Base-by-base conservation (phyloP, 768 basidiomycete species). In the Cytidiella melzeri region DNA sequence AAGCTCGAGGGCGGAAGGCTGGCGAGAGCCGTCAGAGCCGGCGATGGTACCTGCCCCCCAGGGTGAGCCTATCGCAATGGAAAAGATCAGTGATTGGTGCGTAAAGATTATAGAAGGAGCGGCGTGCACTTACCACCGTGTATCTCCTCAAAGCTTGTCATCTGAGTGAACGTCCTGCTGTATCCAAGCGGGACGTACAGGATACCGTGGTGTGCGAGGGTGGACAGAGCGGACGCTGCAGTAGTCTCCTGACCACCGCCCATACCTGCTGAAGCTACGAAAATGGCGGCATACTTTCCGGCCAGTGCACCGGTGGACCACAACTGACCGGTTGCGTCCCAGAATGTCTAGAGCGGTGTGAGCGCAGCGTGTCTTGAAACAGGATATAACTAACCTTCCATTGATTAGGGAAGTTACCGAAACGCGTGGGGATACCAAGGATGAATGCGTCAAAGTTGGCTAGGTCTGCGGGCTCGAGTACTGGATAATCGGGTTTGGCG, bases 391-490 rank as follows among this genome's bases (percentile, higher is more conserved):
- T 5, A 43, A 79, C 82, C 77, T 86, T 87, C 81, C 83, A 86
- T 60, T 93, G 91, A 1, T 72, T 86, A 37, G 90, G 79, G 67
- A 87, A 84, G 60, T 77, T 83, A 38, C 91, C 91, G 68, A 79
- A 94, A 57, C 91, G 84, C 27, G 86, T 87, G 43, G 84, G 84
- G 47, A 89, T 73, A 52, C 88, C 91, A 50, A 92, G 74, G 54
- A 94, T 56, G 75, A 79, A 84, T 9, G 80, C 90, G 61, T 95
- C 88, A 61, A 77, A 86, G 13, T 72, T 52, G n/a, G 70, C 53
- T 45, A 94, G 72, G 19, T 74, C 69, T 1, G 71, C 65, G 23
- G 83, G 75, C 3, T 69, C 73, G 64, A 90, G 71, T 56, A 86
- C 62, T 13, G 91, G 88, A 66, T 89, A 89, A 54, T 76, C 69